Base-by-base conservation (phyloP, 2,329 filamentous ascomycete genomes). In the Lomentospora prolificans region DNA sequence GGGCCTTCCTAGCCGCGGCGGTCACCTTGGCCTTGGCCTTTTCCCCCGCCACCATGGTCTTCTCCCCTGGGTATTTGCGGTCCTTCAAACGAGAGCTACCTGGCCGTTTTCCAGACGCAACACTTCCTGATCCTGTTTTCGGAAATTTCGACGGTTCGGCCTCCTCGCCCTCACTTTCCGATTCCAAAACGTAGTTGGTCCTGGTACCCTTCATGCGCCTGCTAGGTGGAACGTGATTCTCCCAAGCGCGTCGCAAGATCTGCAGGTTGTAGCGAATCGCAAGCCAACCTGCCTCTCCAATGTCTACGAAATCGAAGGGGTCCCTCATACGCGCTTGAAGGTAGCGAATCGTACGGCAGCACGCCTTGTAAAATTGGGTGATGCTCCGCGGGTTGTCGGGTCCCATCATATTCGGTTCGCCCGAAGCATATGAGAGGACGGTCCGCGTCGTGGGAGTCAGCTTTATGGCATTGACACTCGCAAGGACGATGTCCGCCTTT, bases 401-500 rank as follows among this genome's bases (percentile, higher is more conserved):
- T 10, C 58, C 58, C n/a, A 31, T 58, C 39, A 28, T 57, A 14
- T 25, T 57, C 22, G 48, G 54, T 46, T 52, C 52, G 5, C 59
- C 57, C 9, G 60, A 59, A 7, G 57, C 22, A 3, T 57, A 31
- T 3, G 57, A 59, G 30, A 62, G 30, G 6, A 33, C 19, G 17
- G 58, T 57, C 5, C 58, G 53, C 2, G 55, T 51, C 3, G 30
- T 9, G 28, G 57, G 44, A 24, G 27, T 48, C 25, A 55, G 39
- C 22, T 31, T 33, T 8, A 59, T 39, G 19, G 57, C 58, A 58
- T 64, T 68, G 51, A 70, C 55, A 25, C 53, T 55, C 12, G 51
- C 63, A 27, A 75, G 67, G 31, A 75, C 67, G n/a, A 75, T 62
- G 54, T 67, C 67, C 2, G 70, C 70, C 0, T 48, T 14, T 19